phyloP scores from a whole-genome alignment of 2,329 filamentous ascomycete genomes.

The Penicillium sp. region DNA sequence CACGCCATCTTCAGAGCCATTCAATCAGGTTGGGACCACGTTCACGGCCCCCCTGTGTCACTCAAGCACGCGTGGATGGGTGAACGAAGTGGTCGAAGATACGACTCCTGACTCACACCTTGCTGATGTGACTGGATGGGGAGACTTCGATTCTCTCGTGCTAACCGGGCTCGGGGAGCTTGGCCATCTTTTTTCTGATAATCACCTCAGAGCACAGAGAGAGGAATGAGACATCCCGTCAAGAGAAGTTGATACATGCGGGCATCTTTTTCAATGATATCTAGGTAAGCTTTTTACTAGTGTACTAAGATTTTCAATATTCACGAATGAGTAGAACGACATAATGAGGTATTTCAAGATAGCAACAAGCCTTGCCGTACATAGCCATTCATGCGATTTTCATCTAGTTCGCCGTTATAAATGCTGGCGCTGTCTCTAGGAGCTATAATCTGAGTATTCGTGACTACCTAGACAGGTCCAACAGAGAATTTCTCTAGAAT shows the following conservation, averaged over 20 bases:
- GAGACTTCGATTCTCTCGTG: conserved; percentile 39
- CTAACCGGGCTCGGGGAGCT: conserved; percentile 28
- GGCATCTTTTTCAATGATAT: too few relatives aligned
- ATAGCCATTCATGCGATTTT: background rate
- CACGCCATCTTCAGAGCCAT: background rate
- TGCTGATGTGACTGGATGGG: conserved; percentile 35
- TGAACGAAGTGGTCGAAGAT: conserved; percentile 19
- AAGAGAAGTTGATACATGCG: background rate
- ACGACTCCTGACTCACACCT: conserved; percentile 25
- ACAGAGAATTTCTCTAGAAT: background rate
- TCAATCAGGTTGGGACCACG: background rate
- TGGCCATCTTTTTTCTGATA: conserved; percentile 5
- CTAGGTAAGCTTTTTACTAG: background rate
- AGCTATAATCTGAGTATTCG: background rate
- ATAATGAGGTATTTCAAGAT: background rate
- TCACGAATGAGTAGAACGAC: background rate
- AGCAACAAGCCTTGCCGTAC: background rate
- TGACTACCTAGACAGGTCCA: background rate
- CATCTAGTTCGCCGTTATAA: background rate
- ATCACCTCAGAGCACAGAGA: too few relatives aligned
- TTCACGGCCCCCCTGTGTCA: background rate
- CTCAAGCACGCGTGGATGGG: conserved; percentile 21
- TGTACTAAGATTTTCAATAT: too few relatives aligned
- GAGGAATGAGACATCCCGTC: background rate
- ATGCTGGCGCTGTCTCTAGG: background rate